A percentile compares a stretch with the other conserved stretches of the same genome.
phyloP scores from a whole-genome alignment of 495 filamentous ascomycete species.

The Penicillium canariense region DNA sequence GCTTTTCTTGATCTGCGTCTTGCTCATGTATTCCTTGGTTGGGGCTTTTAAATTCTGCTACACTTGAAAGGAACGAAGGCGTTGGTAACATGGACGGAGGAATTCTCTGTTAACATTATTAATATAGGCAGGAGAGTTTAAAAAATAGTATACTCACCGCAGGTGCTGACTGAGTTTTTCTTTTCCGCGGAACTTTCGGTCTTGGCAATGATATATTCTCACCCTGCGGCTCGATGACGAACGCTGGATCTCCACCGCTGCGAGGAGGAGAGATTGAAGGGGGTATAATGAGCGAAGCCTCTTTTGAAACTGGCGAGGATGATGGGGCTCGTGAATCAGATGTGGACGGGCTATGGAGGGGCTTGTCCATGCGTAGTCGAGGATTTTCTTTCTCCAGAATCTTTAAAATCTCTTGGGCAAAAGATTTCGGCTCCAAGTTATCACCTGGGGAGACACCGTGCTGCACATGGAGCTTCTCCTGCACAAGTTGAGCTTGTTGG shows the following conservation, averaged over 20 bases:
- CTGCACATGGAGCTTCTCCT: not conserved
- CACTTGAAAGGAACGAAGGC: not conserved
- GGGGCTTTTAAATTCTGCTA: not conserved
- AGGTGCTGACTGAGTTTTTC: not conserved
- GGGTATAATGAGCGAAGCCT: not conserved
- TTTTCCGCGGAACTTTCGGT: not conserved
- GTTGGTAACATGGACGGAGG: conserved; percentile 5
- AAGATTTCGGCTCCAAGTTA: not conserved
- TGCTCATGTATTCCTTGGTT: too few species aligned
- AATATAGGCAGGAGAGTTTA: not conserved
- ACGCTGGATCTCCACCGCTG: not conserved
- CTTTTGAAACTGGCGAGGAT: not conserved
- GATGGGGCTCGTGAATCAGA: not conserved
- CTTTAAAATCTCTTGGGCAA: not conserved
- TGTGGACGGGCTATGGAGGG: not conserved
- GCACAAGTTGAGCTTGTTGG: not conserved
- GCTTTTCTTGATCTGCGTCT: not conserved
- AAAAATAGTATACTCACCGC: not conserved
- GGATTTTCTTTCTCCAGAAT: not conserved
- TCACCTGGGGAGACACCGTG: not conserved
- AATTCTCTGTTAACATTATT: conserved; percentile 1
- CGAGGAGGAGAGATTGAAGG: not conserved
- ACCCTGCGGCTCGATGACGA: not conserved
- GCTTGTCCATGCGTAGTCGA: not conserved
- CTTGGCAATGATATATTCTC: not conserved